These are phyloP conservation scores for Microstroma glucosiphilum DNA, from an alignment of 1,284 basidiomycete genomes.

Conservation along the genomic window DNA sequence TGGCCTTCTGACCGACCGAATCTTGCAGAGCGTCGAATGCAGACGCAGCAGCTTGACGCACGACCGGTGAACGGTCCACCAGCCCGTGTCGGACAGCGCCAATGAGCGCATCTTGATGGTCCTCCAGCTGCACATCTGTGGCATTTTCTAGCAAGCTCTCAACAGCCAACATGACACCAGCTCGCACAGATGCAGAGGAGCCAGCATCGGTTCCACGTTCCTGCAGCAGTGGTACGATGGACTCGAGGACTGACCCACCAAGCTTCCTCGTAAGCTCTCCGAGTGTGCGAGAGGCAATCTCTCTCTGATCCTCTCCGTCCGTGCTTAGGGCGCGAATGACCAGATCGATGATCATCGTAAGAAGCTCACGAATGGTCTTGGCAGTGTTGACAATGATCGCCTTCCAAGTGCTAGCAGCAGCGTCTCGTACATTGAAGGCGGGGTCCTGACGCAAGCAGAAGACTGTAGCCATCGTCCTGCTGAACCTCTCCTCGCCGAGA, in stretches of 20 bases:
- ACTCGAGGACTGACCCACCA: slow-evolving; percentile 82
- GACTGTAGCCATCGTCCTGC: slow-evolving; percentile 80
- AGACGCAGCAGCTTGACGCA: slow-evolving; percentile 84
- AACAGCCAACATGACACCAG: slow-evolving; percentile 81
- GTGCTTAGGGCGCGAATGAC: slow-evolving; percentile 70
- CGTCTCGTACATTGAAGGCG: slow-evolving; percentile 79
- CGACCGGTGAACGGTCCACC: slow-evolving; percentile 77
- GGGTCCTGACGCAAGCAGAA: slow-evolving; percentile 93
- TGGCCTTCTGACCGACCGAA: slow-evolving; percentile 78
- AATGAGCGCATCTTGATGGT: slow-evolving; percentile 84
- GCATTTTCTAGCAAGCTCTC: slow-evolving; percentile 80
- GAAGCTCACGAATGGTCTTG: slow-evolving; percentile 76
- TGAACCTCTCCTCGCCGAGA: slow-evolving; percentile 79
- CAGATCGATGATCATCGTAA: slow-evolving; percentile 60
- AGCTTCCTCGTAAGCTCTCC: slow-evolving; percentile 87
- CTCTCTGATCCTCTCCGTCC: slow-evolving; percentile 77
- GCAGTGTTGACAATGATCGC: slow-evolving; percentile 75
- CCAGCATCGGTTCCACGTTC: slow-evolving; percentile 58
- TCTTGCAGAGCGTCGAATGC: slow-evolving; percentile 92
- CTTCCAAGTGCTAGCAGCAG: slow-evolving; percentile 96
- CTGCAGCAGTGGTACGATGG: slow-evolving; percentile 73
- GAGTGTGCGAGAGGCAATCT: slow-evolving; percentile 59
- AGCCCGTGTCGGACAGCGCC: slow-evolving; percentile 67
- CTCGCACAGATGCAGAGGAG: slow-evolving; percentile 67
- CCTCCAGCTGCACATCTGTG: slow-evolving; percentile 76